Base-by-base conservation (phyloP, 805 yeast species). In the Ogataea corticis region DNA sequence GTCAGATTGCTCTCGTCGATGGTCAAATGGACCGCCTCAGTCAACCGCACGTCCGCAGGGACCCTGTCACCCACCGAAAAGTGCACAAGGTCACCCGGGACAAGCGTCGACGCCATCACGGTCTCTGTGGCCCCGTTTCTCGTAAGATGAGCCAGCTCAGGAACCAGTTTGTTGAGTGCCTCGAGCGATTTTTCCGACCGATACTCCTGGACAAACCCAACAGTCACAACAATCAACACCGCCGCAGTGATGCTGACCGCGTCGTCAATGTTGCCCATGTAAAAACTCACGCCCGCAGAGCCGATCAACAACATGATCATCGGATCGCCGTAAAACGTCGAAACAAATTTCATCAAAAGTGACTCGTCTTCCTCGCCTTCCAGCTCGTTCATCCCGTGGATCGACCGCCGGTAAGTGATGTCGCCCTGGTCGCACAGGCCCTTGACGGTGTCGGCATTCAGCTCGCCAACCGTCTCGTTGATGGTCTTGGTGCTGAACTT, bases 161-260 rank as follows among this genome's bases (percentile, higher is more conserved):
- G 99, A 7, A 94, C 97, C 56, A 94, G 76, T 61, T 87, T 86
- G 64, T 87, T 91, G 48, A 94, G 76, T 0, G 98, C 98, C 64
- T 91, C 96, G 47, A 94, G 71, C 4, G 97, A 87, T 71, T 94
- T 86, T 61, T 94, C 99, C 2, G 96, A 87, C 59, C 97, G 77
- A 61, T 91, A 91, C 66, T 94, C 99, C 69, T 94, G 99, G 27
- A 94, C 91, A 69, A 94, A 94, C 0, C 99, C 99, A 30, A 94
- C 99, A 1, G 94, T 80, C 11, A 94, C 97, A 27, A 94, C 99
- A 55, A 94, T 91, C 35, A 87, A 57, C 40, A 94, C 88, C 3
- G 99, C 99, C 51, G 91, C 72, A 0, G 97, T 84, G 56, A 94
- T 94, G 54, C 94, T 83, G n/a, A 94, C 71, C 2, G 98, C 96